A percentile compares a stretch with the other conserved stretches of the same genome.
Evolutionary conservation across 1,139 yeast genomes (phyloP).

Genomic region (Sugiyamaella novakii): DNA sequence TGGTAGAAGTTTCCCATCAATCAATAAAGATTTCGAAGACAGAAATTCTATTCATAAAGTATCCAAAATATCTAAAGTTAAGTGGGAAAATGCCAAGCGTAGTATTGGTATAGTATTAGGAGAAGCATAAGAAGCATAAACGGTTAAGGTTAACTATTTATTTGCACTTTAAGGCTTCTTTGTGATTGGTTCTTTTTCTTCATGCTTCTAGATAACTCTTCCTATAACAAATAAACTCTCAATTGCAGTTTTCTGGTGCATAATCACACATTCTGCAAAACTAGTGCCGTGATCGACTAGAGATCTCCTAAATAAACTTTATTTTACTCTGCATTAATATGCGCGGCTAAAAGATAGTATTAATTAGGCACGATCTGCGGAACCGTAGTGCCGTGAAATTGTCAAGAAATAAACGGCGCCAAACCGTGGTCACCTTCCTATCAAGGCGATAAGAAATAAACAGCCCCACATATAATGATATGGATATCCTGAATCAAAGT

Average conservation of each 20-base stretch:
- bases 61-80: conserved; percentile 1
- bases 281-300: too few relatives aligned
- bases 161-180: too few relatives aligned
- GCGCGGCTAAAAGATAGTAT: background rate
- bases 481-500: background rate
- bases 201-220: too few relatives aligned
- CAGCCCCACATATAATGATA: conserved; percentile 7
- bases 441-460: conserved; percentile 3
- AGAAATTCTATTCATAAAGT: background rate
- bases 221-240: too few relatives aligned
- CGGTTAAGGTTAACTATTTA: too few relatives aligned
- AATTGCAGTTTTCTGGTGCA: too few relatives aligned
- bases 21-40: conserved; percentile 9
- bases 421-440: conserved; percentile 1
- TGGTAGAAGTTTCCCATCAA: conserved; percentile 7
- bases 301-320: too few relatives aligned
- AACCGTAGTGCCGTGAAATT: conserved; percentile 2
- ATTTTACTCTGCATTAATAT: too few relatives aligned
- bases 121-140: too few relatives aligned
- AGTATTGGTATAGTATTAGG: conserved; percentile 8
- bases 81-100: conserved; percentile 13
- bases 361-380: background rate
- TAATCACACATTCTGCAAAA: too few relatives aligned
- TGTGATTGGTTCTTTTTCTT: too few relatives aligned
- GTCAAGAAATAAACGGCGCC: background rate